phyloP scores from a whole-genome alignment of 176 grass and related monocot species.

The Phragmites australis region DNA sequence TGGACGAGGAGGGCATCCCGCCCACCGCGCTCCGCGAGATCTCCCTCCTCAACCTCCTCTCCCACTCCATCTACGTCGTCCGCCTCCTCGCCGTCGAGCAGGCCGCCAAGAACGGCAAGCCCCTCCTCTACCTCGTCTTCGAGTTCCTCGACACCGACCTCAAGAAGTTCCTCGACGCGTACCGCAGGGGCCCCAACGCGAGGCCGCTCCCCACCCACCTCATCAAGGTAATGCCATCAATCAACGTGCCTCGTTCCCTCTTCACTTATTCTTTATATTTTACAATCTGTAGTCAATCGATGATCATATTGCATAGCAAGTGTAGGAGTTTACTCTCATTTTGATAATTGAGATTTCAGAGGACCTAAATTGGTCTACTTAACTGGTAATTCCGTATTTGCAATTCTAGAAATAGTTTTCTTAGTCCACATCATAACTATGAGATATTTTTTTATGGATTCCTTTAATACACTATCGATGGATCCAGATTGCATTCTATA shows the following conservation, averaged over 20 bases:
- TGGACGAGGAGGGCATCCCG: conserved; percentile 98
- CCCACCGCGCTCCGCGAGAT: conserved; percentile 87
- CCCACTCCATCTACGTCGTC: conserved; percentile 88
- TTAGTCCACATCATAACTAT: background rate
- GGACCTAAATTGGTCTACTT: background rate
- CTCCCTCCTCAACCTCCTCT: conserved; percentile 88
- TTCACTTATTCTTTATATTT: too few relatives aligned
- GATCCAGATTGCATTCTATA: background rate
- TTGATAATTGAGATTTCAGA: too few relatives aligned
- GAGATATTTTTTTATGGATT: too few relatives aligned
- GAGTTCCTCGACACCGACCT: conserved; percentile 93
- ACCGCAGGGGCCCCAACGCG: conserved; percentile 48
- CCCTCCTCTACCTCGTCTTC: conserved; percentile 85
- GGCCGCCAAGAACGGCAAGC: conserved; percentile 70
- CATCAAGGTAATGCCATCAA: conserved; percentile 44
- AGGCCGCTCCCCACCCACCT: conserved; percentile 57
- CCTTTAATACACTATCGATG: background rate
- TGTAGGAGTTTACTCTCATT: too few relatives aligned
- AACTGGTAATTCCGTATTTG: background rate
- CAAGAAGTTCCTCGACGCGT: conserved; percentile 80
- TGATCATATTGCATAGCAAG: too few relatives aligned
- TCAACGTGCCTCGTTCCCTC: too few relatives aligned
- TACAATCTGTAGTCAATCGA: too few relatives aligned
- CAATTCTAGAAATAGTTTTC: background rate
- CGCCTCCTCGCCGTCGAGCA: conserved; percentile 82